These are phyloP conservation scores for Xylaria sp. DNA, from an alignment of 495 filamentous ascomycete genomes.

Conservation along the genomic window DNA sequence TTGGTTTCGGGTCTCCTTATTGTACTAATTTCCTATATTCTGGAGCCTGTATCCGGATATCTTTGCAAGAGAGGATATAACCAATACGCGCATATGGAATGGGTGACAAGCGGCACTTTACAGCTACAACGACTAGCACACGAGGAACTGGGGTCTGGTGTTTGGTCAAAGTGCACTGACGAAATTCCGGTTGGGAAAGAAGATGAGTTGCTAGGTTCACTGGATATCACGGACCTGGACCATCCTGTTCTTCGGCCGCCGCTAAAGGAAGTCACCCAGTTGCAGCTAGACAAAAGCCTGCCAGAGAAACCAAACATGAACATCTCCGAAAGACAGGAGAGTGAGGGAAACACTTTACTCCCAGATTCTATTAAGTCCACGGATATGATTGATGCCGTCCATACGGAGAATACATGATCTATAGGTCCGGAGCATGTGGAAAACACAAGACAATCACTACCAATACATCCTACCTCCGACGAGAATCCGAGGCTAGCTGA, in stretches of 20 bases:
- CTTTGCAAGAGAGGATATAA: background rate
- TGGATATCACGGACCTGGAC: background rate
- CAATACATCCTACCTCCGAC: background rate
- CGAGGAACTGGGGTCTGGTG: background rate
- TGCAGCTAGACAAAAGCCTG: background rate
- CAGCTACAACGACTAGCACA: background rate
- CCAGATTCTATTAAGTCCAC: background rate
- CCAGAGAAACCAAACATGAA: background rate
- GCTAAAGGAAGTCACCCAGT: background rate
- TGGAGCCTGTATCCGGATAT: background rate
- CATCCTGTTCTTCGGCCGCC: background rate
- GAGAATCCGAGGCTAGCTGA: background rate
- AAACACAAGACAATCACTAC: background rate
- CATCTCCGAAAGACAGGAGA: background rate
- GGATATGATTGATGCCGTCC: background rate
- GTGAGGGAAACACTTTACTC: background rate
- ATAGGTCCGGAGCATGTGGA: background rate
- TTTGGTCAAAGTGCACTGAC: background rate
- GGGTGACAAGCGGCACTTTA: background rate
- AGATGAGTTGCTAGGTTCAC: background rate
- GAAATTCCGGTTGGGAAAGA: background rate
- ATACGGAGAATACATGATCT: background rate
- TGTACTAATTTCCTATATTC: background rate
- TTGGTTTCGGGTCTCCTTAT: slow-evolving; percentile 21
- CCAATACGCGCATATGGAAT: background rate